Evolutionary conservation across 768 basidiomycete species (phyloP).

Genomic region (Russula emetica): DNA sequence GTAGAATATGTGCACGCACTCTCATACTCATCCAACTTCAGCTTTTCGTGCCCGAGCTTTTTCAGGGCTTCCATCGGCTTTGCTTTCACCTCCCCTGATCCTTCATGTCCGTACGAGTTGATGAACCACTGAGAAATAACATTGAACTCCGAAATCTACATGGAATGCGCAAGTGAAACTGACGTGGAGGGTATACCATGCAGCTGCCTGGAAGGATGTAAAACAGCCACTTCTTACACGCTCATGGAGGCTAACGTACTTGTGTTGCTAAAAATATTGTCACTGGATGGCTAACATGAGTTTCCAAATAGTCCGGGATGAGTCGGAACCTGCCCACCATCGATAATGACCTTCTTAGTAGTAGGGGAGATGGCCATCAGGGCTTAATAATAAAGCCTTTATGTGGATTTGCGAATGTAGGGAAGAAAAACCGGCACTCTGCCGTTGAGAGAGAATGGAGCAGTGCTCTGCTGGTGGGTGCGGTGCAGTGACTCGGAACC

Average conservation of each 20-base stretch:
- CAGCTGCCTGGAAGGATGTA: conserved; percentile 53
- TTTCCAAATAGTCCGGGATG: neutral
- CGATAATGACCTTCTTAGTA: conserved; percentile 31
- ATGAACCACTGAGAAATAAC: conserved; percentile 54
- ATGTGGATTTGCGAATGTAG: neutral
- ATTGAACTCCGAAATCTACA: conserved; percentile 2
- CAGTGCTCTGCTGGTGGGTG: no score
- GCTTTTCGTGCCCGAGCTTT: conserved; percentile 61
- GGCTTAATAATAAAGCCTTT: no score
- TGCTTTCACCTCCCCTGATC: conserved; percentile 58
- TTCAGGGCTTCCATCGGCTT: conserved; percentile 70
- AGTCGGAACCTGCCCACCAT: conserved; percentile 29
- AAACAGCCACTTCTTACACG: neutral
- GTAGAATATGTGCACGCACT: conserved; percentile 43
- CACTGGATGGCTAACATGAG: conserved; percentile 32
- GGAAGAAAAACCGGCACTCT: neutral
- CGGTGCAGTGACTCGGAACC: no score
- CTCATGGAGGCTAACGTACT: conserved; percentile 35
- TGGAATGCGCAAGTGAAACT: conserved; percentile 30
- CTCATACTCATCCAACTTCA: conserved; percentile 90
- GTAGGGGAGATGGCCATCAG: conserved; percentile 29
- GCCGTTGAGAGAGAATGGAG: neutral
- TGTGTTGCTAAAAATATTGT: conserved; percentile 49
- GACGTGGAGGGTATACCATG: conserved; percentile 72
- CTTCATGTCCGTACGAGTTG: conserved; percentile 44